Evolutionary conservation across 345 rosid genomes (phyloP).

Genomic region (Abelmoschus esculentus): DNA sequence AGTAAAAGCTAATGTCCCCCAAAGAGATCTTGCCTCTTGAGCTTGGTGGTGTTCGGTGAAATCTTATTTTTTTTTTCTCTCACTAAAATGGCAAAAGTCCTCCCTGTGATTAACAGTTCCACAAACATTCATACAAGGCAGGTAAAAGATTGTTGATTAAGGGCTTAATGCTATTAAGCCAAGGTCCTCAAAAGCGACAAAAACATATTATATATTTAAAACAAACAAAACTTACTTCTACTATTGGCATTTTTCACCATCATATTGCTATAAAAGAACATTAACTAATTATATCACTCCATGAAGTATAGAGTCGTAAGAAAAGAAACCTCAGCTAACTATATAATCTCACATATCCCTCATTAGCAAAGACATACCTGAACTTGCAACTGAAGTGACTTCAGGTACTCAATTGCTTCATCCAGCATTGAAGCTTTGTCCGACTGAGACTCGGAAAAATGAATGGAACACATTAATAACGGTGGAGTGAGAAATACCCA

Average conservation of each 20-base stretch:
- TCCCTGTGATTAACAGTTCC: not conserved
- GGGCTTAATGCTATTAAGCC: not conserved
- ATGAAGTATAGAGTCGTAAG: not conserved
- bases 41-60: not conserved
- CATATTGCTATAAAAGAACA: not conserved
- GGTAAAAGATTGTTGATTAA: not conserved
- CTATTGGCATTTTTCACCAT: not conserved
- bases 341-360: no score
- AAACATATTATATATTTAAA: not conserved
- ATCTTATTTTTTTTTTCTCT: not conserved
- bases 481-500: not conserved
- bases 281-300: not conserved
- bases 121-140: not conserved
- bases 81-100: not conserved
- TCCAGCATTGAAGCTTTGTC: slow-evolving; percentile 65
- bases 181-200: not conserved
- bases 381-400: slow-evolving; percentile 53
- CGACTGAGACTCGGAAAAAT: slow-evolving; percentile 25
- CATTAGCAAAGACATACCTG: slow-evolving; percentile 28
- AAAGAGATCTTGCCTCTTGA: slow-evolving; percentile 4
- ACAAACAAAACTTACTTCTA: not conserved
- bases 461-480: not conserved
- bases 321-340: no score
- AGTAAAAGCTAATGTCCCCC: not conserved
- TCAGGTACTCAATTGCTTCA: slow-evolving; percentile 54